phyloP scores from a whole-genome alignment of 768 basidiomycete genomes.

The Kwoniella sp. region DNA sequence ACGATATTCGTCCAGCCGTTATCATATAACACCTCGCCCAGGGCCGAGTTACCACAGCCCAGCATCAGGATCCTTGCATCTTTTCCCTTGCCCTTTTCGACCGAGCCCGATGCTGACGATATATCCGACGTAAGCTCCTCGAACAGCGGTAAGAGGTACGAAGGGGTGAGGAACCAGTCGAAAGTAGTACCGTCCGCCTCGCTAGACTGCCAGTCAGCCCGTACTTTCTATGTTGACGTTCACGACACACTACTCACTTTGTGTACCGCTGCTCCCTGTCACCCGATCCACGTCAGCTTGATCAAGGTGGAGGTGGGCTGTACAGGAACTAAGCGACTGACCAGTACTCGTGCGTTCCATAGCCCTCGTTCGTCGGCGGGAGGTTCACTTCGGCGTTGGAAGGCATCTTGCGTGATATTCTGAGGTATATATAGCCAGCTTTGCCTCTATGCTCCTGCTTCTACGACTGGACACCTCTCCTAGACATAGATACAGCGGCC shows the following conservation, averaged over 20 bases:
- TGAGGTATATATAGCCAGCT: too few species aligned
- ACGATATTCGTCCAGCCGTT: slow-evolving; percentile 49
- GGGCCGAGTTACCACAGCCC: slow-evolving; percentile 42
- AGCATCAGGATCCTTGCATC: slow-evolving; percentile 38
- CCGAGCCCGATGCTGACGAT: slow-evolving; percentile 4
- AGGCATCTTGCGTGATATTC: too few species aligned
- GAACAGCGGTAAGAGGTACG: slow-evolving; percentile 42
- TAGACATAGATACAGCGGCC: too few species aligned
- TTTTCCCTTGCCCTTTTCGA: slow-evolving; percentile 22
- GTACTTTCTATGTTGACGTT: neutral
- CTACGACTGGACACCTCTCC: too few species aligned
- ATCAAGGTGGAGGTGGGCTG: neutral
- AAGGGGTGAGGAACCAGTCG: slow-evolving; percentile 50
- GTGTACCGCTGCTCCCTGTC: slow-evolving; percentile 48
- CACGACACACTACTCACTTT: slow-evolving; percentile 41
- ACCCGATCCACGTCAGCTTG: neutral
- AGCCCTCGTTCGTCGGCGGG: slow-evolving; percentile 46
- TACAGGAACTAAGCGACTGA: slow-evolving; percentile 8
- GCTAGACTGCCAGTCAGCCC: slow-evolving; percentile 7
- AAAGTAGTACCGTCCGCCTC: slow-evolving; percentile 45
- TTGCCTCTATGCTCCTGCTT: too few species aligned
- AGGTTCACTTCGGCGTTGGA: slow-evolving; percentile 26
- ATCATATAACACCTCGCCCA: slow-evolving; percentile 49
- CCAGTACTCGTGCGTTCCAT: slow-evolving; percentile 50
- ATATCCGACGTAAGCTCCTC: slow-evolving; percentile 29